Percentiles rank a stretch among this genome's conserved stretches.
phyloP scores from a whole-genome alignment of 805 yeast species.

The Ogataea paradorogensis region DNA sequence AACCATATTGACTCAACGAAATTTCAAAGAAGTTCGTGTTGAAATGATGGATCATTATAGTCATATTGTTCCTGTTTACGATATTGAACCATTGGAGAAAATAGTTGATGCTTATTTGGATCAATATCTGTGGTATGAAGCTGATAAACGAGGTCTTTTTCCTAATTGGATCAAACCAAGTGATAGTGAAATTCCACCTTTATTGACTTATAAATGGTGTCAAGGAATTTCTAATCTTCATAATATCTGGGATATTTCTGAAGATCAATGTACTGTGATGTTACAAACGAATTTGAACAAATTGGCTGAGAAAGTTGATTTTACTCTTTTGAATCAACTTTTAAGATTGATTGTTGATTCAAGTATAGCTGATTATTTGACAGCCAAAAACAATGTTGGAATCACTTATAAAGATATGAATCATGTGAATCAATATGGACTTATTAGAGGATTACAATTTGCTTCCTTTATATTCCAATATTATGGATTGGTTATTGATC shows the following conservation, averaged over 20 bases:
- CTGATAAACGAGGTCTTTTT: constrained; percentile 78
- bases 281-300: constrained; percentile 71
- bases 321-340: constrained; percentile 79
- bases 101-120: constrained; percentile 95
- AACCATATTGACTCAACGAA: constrained; percentile 79
- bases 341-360: constrained; percentile 81
- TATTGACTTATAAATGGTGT: constrained; percentile 89
- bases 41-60: constrained; percentile 92
- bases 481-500: constrained; percentile 82
- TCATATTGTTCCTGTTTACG: constrained; percentile 79
- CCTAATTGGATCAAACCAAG: constrained; percentile 97
- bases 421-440: constrained; percentile 84
- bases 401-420: constrained; percentile 92
- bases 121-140: constrained; percentile 95
- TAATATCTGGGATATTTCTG: constrained; percentile 72
- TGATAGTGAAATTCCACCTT: constrained; percentile 90
- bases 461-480: constrained; percentile 87
- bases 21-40: constrained; percentile 81
- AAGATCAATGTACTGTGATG: constrained; percentile 80
- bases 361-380: constrained; percentile 89
- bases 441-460: constrained; percentile 85
- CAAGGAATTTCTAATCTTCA: constrained; percentile 81
- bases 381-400: constrained; percentile 83
- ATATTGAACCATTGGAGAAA: constrained; percentile 88
- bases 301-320: constrained; percentile 81